Percentiles rank a stretch among this genome's conserved stretches.
phyloP scores from a whole-genome alignment of 495 filamentous ascomycete genomes.

The Podospora bellae-mahoneyi region DNA sequence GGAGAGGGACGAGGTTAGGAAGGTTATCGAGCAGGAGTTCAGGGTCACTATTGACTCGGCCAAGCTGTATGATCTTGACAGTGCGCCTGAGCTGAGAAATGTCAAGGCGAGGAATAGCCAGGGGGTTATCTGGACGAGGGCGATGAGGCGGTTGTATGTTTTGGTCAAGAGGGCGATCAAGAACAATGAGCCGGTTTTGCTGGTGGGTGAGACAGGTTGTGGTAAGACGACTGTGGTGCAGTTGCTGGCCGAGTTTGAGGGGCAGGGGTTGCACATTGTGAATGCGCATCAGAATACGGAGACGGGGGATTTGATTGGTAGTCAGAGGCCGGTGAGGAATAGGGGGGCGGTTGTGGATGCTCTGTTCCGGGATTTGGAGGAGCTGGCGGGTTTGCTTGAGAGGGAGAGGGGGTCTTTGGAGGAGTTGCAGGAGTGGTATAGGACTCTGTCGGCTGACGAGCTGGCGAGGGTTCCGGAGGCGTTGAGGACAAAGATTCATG shows the following conservation, averaged over 20 bases:
- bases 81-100: constrained; percentile 52
- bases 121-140: constrained; percentile 86
- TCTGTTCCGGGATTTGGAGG: constrained; percentile 59
- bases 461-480: constrained; percentile 44
- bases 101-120: constrained; percentile 48
- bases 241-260: constrained; percentile 75
- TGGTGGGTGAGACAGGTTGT: constrained; percentile 95
- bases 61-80: constrained; percentile 60
- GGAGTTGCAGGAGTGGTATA: constrained; percentile 42
- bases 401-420: constrained; percentile 29
- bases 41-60: constrained; percentile 75
- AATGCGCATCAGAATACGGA: constrained; percentile 98
- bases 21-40: constrained; percentile 89
- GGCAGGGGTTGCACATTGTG: constrained; percentile 74
- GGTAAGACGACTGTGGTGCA: constrained; percentile 97
- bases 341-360: constrained; percentile 64
- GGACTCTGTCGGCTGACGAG: constrained; percentile 27
- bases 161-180: constrained; percentile 78
- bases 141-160: constrained; percentile 86
- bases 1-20: constrained; percentile 78
- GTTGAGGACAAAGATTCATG: constrained; percentile 55
- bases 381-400: constrained; percentile 40
- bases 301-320: constrained; percentile 94
- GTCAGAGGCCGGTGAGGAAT: constrained; percentile 87
- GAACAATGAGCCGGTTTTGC: constrained; percentile 88